phyloP scores from a whole-genome alignment of 2,329 filamentous ascomycete genomes.

The Tolypocladium pustulatum region DNA sequence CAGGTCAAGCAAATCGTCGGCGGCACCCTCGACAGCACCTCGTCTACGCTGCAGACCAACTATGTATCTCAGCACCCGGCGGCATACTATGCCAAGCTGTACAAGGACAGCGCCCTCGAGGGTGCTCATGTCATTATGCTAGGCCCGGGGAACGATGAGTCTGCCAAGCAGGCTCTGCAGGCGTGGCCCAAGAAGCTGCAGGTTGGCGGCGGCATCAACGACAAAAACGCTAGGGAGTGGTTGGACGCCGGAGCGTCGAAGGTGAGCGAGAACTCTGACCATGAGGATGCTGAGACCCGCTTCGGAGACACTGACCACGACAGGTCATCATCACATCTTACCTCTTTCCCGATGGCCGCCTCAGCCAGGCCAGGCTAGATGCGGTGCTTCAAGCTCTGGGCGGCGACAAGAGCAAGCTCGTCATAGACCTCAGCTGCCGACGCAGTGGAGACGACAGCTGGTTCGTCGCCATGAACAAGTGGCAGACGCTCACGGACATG shows the following conservation, averaged over 20 bases:
- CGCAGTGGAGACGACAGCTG: conserved; percentile 60
- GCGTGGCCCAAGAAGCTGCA: conserved; percentile 77
- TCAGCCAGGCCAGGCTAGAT: conserved; percentile 67
- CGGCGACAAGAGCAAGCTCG: conserved; percentile 68
- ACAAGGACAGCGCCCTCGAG: conserved; percentile 60
- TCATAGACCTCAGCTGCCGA: conserved; percentile 91
- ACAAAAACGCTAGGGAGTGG: conserved; percentile 77
- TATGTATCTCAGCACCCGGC: conserved; percentile 80
- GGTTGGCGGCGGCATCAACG: conserved; percentile 86
- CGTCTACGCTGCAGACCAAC: conserved; percentile 71
- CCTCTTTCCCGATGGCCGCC: conserved; percentile 76
- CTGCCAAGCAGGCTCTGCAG: conserved; percentile 64
- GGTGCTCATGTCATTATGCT: conserved; percentile 97
- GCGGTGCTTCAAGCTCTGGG: conserved; percentile 63
- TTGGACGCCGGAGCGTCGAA: conserved; percentile 81
- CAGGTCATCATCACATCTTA: conserved; percentile 97
- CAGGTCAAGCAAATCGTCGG: conserved; percentile 98
- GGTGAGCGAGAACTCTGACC: conserved; percentile 36
- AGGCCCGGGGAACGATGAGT: conserved; percentile 74
- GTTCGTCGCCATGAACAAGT: conserved; percentile 99
- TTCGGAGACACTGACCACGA: conserved; percentile 7
- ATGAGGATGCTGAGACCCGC: not conserved
- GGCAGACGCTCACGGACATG: conserved; percentile 97
- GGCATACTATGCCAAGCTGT: conserved; percentile 70
- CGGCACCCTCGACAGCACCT: conserved; percentile 68